Evolutionary conservation across 176 grass and related monocot species (phyloP), one percentile per base, ranked within the genome.

Genomic region (Musa acuminata): DNA sequence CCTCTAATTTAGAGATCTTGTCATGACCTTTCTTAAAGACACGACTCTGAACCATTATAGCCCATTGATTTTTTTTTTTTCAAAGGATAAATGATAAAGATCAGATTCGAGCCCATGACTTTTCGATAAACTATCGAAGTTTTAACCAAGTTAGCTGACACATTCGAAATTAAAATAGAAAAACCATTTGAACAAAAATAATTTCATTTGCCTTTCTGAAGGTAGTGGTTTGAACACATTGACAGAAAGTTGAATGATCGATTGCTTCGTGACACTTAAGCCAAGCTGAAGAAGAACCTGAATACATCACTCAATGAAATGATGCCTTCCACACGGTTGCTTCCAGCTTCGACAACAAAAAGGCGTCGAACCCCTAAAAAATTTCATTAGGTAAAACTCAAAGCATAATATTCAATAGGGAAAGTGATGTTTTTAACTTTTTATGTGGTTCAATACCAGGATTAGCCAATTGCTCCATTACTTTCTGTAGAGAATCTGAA

Each of bases 321-420:
- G 82, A 98, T 87, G 77, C 94, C 94, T 83, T 98, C 90, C 67
- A 98, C 88, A 53, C 88, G 94, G 55, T 93, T 98, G 52, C 86
- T 98, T 29, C 90, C 94, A 59, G 90, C 90, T 85, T 98, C 94
- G 58, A 98, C 94, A 16, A 97, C 93, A 80, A 97, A 82, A 57
- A 97, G 84, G 52, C 94, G 90, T 2, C 87, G 87, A 25, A 97
- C 90, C n/a, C 94, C 94, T 97, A 65, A 7, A 27, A 72, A 35
- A n/a, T n/a, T 58, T 8, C 8, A 25, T 78, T 2, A 70, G 35
- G 17, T 14, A 51, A 50, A 67, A 1, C 25, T 70, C 35, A n/a
- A 70, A 50, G 43, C 43, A 51, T 20, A 51, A n/a, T 20, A 50
- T 50, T 13, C 21, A 50, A 49, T 2, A 29, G 12, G 48, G 35